Conservation (phyloP, 1,284 basidiomycete genomes). For the Microbotryomycetes sp. region DNA sequence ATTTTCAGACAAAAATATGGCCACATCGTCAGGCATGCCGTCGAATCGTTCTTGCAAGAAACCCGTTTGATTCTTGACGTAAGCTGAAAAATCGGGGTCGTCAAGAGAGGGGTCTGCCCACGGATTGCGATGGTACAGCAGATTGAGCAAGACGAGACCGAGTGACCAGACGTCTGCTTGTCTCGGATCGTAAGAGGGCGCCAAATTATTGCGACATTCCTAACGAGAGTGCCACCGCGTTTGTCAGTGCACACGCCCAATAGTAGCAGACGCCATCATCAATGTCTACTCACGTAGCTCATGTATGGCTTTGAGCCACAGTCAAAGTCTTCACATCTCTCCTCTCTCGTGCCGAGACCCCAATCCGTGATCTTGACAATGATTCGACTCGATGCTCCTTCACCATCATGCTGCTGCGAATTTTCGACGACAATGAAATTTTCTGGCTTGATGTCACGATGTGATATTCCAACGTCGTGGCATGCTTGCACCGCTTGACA, state of each 20-base stretch:
- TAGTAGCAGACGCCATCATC: not conserved
- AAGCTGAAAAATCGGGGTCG: conserved; percentile 69
- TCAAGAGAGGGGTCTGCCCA: conserved; percentile 87
- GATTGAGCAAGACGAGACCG: conserved; percentile 96
- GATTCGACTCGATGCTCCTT: conserved; percentile 39
- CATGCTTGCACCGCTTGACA: conserved; percentile 96
- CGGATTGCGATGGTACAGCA: conserved; percentile 97
- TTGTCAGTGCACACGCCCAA: not conserved
- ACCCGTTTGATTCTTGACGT: conserved; percentile 65
- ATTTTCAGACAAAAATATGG: conserved; percentile 72
- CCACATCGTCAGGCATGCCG: conserved; percentile 81
- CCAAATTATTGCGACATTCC: conserved; percentile 97
- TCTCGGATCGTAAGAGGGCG: conserved; percentile 83
- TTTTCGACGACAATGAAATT: conserved; percentile 49
- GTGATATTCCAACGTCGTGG: conserved; percentile 83
- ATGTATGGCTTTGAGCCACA: conserved; percentile 98
- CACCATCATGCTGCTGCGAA: conserved; percentile 56
- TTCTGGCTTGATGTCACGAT: conserved; percentile 93
- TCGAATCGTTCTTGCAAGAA: conserved; percentile 88
- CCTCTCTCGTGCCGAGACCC: conserved; percentile 84
- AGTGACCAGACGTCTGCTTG: conserved; percentile 98
- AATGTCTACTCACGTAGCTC: conserved; percentile 65
- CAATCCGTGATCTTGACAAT: conserved; percentile 93
- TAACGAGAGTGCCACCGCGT: conserved; percentile 1
- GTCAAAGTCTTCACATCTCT: conserved; percentile 88